Evolutionary conservation across 176 grass and related monocot genomes (phyloP), one percentile per base, ranked within the genome.

Genomic region (Panicum miliaceum): DNA sequence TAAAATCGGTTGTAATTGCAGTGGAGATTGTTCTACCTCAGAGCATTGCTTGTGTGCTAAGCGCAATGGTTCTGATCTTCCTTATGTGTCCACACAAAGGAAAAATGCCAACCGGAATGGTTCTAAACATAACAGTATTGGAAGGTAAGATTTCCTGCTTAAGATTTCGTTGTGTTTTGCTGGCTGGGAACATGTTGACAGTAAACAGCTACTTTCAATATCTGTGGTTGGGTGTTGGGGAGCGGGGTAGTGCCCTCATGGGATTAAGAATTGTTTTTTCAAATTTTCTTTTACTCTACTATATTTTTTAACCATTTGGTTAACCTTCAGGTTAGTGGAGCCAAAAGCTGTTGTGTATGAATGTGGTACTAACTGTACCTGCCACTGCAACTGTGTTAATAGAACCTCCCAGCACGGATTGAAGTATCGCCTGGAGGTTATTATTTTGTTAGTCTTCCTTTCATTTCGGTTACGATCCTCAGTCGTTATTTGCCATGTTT

Each of bases 321-420:
- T 27, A 16, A 66, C 57, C 81, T 80, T 75, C 64, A 97, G 92
- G 75, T 80, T 97, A 77, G 90, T 97, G 69, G 92, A 97, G 65
- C 92, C 95, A 18, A 94, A 93, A 82, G 81, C 95, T 20, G 63
- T 97, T 67, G 92, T 94, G 12, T 94, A 91, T 68, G 95, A 97
- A 68, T 94, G 95, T 82, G 92, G 89, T 68, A 70, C 84, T 42
- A 86, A 67, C 47, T 98, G 95, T 77, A 73, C 81, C 60, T 98
- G 95, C 67, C 58, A 83, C 34, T n/a, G 64, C 12, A 87, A 54
- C 22, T 97, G 92, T 84, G 88, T 94, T 37, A 97, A 94, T 42
- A 88, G 92, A 79, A 91, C 87, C 64, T 97, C 95, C 34, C 92
- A 94, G 61, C 91, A 97, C 69, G 92, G 90, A 36, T 37, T 97